Evolutionary conservation across 2,329 filamentous ascomycete species (phyloP).

Genomic region (Colletotrichum tamarilloi): DNA sequence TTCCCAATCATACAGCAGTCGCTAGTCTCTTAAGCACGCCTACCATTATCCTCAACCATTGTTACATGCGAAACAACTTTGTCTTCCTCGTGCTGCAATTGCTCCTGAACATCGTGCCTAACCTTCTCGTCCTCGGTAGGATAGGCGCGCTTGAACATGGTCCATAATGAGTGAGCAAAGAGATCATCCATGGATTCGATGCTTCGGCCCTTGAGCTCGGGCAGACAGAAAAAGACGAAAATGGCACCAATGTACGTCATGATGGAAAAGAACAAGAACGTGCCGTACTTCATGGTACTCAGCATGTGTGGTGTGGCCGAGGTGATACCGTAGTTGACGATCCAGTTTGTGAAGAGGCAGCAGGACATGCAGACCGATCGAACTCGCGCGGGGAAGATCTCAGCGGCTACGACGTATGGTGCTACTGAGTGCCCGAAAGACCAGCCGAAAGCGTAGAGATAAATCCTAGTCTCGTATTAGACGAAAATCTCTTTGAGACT

Average conservation of each 20-base stretch:
- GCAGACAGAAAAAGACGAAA: constrained; percentile 59
- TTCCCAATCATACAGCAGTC: not conserved
- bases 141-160: constrained; percentile 53
- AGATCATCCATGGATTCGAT: constrained; percentile 62
- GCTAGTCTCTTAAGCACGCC: not conserved
- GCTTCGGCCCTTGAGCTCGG: constrained; percentile 61
- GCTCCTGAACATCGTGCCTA: constrained; percentile 17
- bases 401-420: constrained; percentile 40
- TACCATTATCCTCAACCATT: constrained; percentile 15
- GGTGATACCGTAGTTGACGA: constrained; percentile 45
- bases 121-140: constrained; percentile 59
- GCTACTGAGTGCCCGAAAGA: constrained; percentile 39
- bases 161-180: constrained; percentile 53
- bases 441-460: constrained; percentile 44
- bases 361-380: constrained; percentile 42
- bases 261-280: constrained; percentile 33
- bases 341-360: constrained; percentile 44
- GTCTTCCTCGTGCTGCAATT: constrained; percentile 1
- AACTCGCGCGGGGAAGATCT: constrained; percentile 45
- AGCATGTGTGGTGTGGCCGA: constrained; percentile 42
- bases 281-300: constrained; percentile 29
- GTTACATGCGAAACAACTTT: constrained; percentile 6
- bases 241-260: constrained; percentile 37
- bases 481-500: too few relatives aligned
- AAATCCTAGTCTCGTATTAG: constrained; percentile 40